Conservation (phyloP, 352 stramenopile species). For the Globisporangium emineosum region DNA sequence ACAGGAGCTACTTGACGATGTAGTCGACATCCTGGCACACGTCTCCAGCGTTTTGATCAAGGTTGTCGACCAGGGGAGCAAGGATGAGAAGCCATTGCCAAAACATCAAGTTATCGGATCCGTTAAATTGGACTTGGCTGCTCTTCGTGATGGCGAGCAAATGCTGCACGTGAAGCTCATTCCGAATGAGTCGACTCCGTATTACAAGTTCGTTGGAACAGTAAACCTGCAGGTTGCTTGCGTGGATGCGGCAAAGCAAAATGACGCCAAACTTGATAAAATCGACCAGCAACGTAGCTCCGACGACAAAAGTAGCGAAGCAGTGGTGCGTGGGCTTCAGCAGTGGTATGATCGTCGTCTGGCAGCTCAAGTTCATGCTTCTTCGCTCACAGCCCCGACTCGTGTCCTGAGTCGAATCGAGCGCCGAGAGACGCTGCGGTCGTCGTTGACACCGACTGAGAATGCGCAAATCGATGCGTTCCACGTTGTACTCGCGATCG, state of each 20-base stretch:
- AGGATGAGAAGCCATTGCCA: not conserved
- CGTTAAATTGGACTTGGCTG: slow-evolving; percentile 49
- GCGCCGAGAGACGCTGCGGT: slow-evolving; percentile 43
- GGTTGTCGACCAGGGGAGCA: slow-evolving; percentile 37
- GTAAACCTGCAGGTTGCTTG: slow-evolving; percentile 36
- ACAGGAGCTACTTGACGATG: slow-evolving; percentile 17
- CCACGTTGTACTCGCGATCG: slow-evolving; percentile 39
- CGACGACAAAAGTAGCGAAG: not conserved
- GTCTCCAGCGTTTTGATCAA: slow-evolving; percentile 46
- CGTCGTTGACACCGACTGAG: slow-evolving; percentile 47
- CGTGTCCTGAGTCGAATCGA: slow-evolving; percentile 36
- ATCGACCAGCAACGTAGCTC: not conserved
- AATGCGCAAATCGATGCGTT: slow-evolving; percentile 65
- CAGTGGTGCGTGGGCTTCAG: slow-evolving; percentile 20
- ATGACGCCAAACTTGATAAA: not conserved
- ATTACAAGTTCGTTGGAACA: slow-evolving; percentile 54
- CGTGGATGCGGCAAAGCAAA: slow-evolving; percentile 12
- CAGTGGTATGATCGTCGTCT: slow-evolving; percentile 34
- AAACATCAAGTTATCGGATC: slow-evolving; percentile 29
- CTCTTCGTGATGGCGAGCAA: slow-evolving; percentile 31
- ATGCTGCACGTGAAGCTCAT: slow-evolving; percentile 42
- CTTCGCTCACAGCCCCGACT: slow-evolving; percentile 12
- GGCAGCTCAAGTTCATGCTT: slow-evolving; percentile 10
- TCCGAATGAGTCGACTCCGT: slow-evolving; percentile 32
- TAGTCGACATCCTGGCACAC: slow-evolving; percentile 28